Conservation (phyloP, 768 basidiomycete species). For the Grammothele lineata region DNA sequence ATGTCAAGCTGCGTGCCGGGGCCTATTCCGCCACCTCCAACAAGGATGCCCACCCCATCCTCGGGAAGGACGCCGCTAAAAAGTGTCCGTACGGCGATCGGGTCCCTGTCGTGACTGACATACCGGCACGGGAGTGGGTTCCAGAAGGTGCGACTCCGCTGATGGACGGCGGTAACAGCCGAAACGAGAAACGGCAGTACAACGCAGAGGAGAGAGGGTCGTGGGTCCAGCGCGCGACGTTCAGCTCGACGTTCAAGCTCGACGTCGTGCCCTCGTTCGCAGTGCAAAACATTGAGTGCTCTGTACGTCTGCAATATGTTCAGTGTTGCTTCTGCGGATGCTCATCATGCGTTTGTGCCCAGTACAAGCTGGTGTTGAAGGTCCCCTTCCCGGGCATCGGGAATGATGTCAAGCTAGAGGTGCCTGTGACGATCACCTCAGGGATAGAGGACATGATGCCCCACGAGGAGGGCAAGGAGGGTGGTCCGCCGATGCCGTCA, state of each 20-base stretch:
- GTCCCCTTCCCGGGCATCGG: conserved; percentile 13
- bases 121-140: not conserved
- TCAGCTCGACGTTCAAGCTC: conserved; percentile 10
- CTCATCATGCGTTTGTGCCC: no score
- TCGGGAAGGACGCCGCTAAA: no score
- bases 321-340: no score
- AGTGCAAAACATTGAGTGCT: not conserved
- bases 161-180: not conserved
- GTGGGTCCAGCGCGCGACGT: conserved; percentile 14
- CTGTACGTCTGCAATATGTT: not conserved
- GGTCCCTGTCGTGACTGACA: not conserved
- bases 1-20: not conserved
- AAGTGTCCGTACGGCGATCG: no score
- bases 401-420: conserved; percentile 4
- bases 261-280: conserved; percentile 12
- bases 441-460: conserved; percentile 1
- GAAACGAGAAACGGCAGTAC: not conserved
- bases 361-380: conserved; percentile 9
- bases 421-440: conserved; percentile 5
- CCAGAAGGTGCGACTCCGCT: no score
- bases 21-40: not conserved
- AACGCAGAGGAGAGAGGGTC: conserved; percentile 1
- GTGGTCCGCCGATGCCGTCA: not conserved
- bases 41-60: no score
- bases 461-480: not conserved